Percentiles rank a stretch among this genome's conserved stretches.
phyloP scores from a whole-genome alignment of 2,329 filamentous ascomycete genomes.

The Periconia macrospinosa region DNA sequence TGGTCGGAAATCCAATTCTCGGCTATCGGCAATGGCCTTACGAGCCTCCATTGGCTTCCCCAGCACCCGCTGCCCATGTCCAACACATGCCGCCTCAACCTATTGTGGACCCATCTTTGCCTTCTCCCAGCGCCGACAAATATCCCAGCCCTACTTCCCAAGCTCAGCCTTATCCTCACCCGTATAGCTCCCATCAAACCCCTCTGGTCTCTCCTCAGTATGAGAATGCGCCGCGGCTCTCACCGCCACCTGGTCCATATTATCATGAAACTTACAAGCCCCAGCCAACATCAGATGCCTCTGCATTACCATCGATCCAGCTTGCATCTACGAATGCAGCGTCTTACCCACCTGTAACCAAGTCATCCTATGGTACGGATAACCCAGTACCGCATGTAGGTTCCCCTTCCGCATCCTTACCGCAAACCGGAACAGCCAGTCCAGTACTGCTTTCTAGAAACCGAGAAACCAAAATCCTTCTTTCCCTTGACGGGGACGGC shows the following conservation, averaged over 20 bases:
- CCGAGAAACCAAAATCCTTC: constrained; percentile 34
- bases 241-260: not conserved
- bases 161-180: not conserved
- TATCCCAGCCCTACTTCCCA: not conserved
- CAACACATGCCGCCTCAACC: constrained; percentile 6
- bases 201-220: not conserved
- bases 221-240: not conserved
- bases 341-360: not conserved
- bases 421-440: not conserved
- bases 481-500: constrained; percentile 37
- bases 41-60: constrained; percentile 13
- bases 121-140: constrained; percentile 12
- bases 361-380: not conserved
- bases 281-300: not conserved
- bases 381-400: not conserved
- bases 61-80: not conserved
- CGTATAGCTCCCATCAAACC: not conserved
- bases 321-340: not conserved
- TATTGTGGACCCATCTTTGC: not conserved
- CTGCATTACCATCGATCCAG: not conserved
- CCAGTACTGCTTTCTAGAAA: constrained; percentile 13
- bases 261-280: not conserved
- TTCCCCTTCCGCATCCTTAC: not conserved
- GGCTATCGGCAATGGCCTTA: constrained; percentile 26
- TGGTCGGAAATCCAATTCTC: constrained; percentile 18